Conservation (phyloP, 148 eudicot species). For the Camellia japonica region DNA sequence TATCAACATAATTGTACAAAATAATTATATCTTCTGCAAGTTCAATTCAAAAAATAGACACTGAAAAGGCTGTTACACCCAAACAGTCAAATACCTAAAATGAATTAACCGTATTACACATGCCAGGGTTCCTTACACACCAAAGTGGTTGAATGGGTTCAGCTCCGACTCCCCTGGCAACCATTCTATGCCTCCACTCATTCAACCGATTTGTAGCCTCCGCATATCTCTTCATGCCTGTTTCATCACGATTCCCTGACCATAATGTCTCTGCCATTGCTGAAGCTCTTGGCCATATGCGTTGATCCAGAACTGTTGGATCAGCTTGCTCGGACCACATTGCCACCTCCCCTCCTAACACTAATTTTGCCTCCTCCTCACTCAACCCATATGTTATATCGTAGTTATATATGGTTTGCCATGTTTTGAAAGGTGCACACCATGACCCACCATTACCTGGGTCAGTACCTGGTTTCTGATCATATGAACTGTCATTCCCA, state of each 20-base stretch:
- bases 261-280: conserved; percentile 80
- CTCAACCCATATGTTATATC: conserved; percentile 71
- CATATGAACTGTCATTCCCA: conserved; percentile 66
- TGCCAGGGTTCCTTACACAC: conserved; percentile 86
- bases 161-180: conserved; percentile 67
- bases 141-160: conserved; percentile 96
- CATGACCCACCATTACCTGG: conserved; percentile 78
- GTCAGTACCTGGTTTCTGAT: conserved; percentile 47
- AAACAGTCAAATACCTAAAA: conserved; percentile 13
- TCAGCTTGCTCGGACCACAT: conserved; percentile 93
- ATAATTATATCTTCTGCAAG: too few species aligned
- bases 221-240: conserved; percentile 62
- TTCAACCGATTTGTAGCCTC: conserved; percentile 80
- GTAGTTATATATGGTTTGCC: conserved; percentile 83
- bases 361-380: conserved; percentile 53
- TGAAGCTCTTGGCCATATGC: conserved; percentile 83
- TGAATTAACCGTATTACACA: conserved; percentile 69
- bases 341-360: conserved; percentile 90
- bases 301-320: conserved; percentile 61
- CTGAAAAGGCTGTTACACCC: not conserved
- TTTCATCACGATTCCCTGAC: conserved; percentile 73
- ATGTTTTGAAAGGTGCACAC: conserved; percentile 92
- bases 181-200: conserved; percentile 89
- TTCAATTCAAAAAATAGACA: not conserved
- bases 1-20: too few species aligned